Base-by-base conservation (phyloP, 768 basidiomycete species). In the Saitozyma sp. region DNA sequence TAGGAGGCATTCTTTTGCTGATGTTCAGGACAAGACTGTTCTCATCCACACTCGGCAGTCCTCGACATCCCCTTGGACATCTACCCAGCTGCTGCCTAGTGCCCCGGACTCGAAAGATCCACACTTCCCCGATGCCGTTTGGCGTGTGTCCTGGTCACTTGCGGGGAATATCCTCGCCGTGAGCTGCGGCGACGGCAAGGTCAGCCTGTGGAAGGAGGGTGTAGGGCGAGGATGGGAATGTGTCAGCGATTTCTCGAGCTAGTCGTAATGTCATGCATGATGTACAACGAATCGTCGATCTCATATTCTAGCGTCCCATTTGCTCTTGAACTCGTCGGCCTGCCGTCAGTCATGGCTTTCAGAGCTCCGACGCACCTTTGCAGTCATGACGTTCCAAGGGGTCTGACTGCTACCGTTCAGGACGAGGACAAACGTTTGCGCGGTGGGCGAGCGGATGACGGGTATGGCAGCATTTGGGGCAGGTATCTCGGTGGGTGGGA, bases 81-180 rank as follows among this genome's bases (percentile, higher is more conserved):
- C 80, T 1, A 74, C 71, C 10, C 62, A 78, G 4, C 66, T 80
- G 7, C 69, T 73, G 2, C 80, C 82, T 77, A 50, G 82, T 79
- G 76, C 80, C 2, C 68, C 81, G 8, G 67, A 75, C 0, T 82
- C 82, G 6, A 82, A 84, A 8, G 82, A 85, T 14, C 90, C 90
- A 20, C 92, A 89, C 77, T 98, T 98, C 82, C 91, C 92, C 1
- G 95, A 98, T 77, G 92, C 93, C 6, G 93, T 97, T 29, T 99
- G 95, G 96, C 86, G 94, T n/a, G 92, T 97, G 41, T 92, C 90
- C 50, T 99, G 96, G 96, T 94, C 91, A 67, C 84, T 97, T 29
- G 91, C 94, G 0, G 95, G 95, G 16, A 98, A 97, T 75, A 85
- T 99, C 56, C 84, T 99, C 51, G 94, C 94, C 0, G 96, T 98